Conservation (phyloP, 2,329 filamentous ascomycete species). For the Colletotrichum karsti region DNA sequence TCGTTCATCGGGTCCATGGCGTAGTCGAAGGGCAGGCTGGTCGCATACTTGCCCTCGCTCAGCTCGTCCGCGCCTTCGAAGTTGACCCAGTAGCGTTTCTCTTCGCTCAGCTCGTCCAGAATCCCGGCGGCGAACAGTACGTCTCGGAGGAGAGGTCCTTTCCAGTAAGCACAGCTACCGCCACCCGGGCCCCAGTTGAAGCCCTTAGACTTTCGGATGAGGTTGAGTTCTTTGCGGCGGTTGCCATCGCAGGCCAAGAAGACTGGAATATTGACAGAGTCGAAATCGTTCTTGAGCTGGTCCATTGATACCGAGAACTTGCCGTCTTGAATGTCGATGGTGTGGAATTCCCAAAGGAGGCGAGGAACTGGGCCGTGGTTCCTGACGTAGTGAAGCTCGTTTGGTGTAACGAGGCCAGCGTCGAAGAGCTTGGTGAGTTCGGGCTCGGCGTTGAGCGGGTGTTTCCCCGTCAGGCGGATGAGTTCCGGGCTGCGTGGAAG, state of each 20-base stretch:
- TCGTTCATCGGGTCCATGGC: constrained; percentile 56
- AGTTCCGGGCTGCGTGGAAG: constrained; percentile 54
- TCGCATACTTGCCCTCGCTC: constrained; percentile 56
- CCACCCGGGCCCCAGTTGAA: constrained; percentile 56
- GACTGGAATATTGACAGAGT: constrained; percentile 56
- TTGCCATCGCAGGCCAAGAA: constrained; percentile 59
- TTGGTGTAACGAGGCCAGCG: constrained; percentile 59
- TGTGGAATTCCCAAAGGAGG: constrained; percentile 57
- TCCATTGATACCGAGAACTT: constrained; percentile 51
- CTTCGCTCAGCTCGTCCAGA: constrained; percentile 17
- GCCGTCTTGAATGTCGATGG: constrained; percentile 51
- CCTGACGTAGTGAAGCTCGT: constrained; percentile 59
- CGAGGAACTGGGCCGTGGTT: constrained; percentile 63
- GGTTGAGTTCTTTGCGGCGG: constrained; percentile 60
- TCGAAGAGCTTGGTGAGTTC: constrained; percentile 50
- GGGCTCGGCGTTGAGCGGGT: constrained; percentile 60
- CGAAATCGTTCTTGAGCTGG: constrained; percentile 50
- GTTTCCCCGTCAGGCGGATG: constrained; percentile 60
- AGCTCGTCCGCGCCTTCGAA: constrained; percentile 58
- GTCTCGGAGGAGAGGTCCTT: constrained; percentile 53
- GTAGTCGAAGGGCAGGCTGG: constrained; percentile 56
- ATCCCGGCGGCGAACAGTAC: constrained; percentile 52
- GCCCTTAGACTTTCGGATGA: constrained; percentile 55
- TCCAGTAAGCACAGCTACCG: constrained; percentile 60
- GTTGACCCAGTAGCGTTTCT: constrained; percentile 50